Evolutionary conservation across 169 alveolate species (phyloP), one percentile per base, ranked within the genome.

Genomic region (Cryptosporidium baileyi): DNA sequence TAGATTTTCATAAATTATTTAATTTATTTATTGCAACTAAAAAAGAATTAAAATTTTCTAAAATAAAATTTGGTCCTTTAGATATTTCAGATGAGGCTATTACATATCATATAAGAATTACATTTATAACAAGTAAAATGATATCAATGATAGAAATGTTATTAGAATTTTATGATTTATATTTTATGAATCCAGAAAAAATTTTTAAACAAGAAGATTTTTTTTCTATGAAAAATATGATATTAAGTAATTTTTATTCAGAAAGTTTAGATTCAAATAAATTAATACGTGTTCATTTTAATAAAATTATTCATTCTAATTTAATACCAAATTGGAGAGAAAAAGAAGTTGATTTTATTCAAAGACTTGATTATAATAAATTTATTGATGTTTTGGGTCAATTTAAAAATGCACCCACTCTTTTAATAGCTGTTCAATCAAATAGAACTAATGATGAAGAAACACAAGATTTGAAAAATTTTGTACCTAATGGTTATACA

Each of bases 401-500:
- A 3, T 65, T 65, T 17, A 65, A 26, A 49, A 32, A 22, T 11
- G 81, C 81, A 6, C 81, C 81, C 0, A 65, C 81, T 15, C 43
- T 65, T 49, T 30, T 65, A 11, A 28, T 65, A n/a, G 81, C 49
- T 13, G 30, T 65, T 36, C 63, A 65, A 22, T 65, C 81, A 2
- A 51, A 51, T 1, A 65, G 81, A 24, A 26, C 28, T 3, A 38
- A 51, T 3, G 38, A 65, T 26, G 81, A 65, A 7, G 62, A 51
- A 7, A 17, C 26, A 8, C 36, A 19, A n/a, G 40, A 51, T 22
- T 24, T 65, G 28, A 36, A 54, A 4, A 60, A 44, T 22, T 65
- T 65, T 32, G 81, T 65, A 32, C 81, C 81, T 8, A 51, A 65
- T 11, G 61, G 61, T 2, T 65, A 65, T 36, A 51, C 60, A 5